A percentile compares a stretch with the other conserved stretches of the same genome.
These are phyloP conservation scores for Breynia disticha DNA, from an alignment of 441 rosid species.

Conservation along the genomic window DNA sequence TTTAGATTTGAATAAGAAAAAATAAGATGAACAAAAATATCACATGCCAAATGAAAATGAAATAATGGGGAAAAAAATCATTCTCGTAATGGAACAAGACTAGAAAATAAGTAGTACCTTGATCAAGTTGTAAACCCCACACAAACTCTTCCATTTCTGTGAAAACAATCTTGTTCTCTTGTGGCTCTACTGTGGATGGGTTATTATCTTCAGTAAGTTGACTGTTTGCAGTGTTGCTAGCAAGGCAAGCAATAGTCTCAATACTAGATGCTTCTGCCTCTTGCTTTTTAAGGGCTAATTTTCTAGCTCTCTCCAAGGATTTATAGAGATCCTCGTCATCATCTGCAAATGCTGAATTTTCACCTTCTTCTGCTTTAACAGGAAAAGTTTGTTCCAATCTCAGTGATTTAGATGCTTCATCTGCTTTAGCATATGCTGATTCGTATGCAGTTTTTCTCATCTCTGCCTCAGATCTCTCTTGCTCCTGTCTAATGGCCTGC, in stretches of 20 bases:
- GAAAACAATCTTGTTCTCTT: constrained; percentile 78
- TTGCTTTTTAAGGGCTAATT: constrained; percentile 68
- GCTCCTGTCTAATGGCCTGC: constrained; percentile 72
- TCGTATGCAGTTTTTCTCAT: constrained; percentile 69
- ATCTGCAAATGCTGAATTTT: constrained; percentile 47
- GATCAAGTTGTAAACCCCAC: constrained; percentile 76
- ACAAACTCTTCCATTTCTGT: constrained; percentile 96
- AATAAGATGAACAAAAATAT: too few species aligned
- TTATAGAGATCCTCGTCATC: constrained; percentile 77
- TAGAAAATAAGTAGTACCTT: constrained; percentile 40
- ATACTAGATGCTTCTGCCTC: constrained; percentile 56
- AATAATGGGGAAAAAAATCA: neutral
- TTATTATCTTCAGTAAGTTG: constrained; percentile 42
- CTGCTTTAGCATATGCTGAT: constrained; percentile 77
- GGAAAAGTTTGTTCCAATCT: constrained; percentile 51
- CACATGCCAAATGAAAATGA: neutral
- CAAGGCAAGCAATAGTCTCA: constrained; percentile 60
- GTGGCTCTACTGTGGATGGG: constrained; percentile 38
- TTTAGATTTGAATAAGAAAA: neutral
- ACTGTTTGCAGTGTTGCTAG: constrained; percentile 29
- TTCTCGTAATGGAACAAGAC: neutral
- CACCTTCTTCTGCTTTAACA: constrained; percentile 48
- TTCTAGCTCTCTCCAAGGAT: constrained; percentile 78
- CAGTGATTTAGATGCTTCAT: constrained; percentile 75
- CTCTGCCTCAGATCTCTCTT: constrained; percentile 69